Base-by-base conservation (phyloP, 1,284 basidiomycete species). In the Leccinum solheimii region DNA sequence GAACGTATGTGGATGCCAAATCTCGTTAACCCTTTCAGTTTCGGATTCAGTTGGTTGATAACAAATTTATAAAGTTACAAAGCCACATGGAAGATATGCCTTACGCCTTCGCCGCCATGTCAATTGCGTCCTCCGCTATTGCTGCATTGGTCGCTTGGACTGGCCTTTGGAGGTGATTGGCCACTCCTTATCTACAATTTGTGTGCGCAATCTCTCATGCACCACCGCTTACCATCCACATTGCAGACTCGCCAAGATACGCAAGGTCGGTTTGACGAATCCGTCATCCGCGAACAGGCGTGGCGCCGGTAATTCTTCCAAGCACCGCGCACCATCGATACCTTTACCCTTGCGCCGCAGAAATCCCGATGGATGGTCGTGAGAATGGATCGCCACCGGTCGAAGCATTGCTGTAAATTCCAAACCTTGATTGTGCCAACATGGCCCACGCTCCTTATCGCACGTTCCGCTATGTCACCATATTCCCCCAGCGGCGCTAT, bases 31-130 rank as follows among this genome's bases (percentile, higher is more conserved):
- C 62, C 60, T 58, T 69, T 62, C 58, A 52, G 53, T 68, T 67
- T 69, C 52, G 19, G 71, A 58, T 61, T 69, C 64, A 73, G 62
- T 58, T 10, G 23, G 16, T 66, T 62, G 66, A 67, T 57, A 59
- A 56, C 52, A 58, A 62, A 63, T 63, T 65, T 55, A 56, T 66
- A 49, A 73, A 90, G 90, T 79, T 92, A 75, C 81, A 78, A 67
- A 91, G 83, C 72, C 85, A 88, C 69, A 67, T 91, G 61, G 90
- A 92, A 71, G 76, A 81, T n/a, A 81, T 84, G 68, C 81, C 83
- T 38, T 88, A 84, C 67, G 90, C 86, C 3, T 92, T 92, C 73
- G 82, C 80, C 59, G 77, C 75, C 30, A 84, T 91, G 81, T 83
- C 86, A n/a, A 79, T 75, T 13, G 67, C 81, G 9, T 83, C 87